phyloP scores from a whole-genome alignment of 1,139 yeast genomes.

The Protomyces gravidus region DNA sequence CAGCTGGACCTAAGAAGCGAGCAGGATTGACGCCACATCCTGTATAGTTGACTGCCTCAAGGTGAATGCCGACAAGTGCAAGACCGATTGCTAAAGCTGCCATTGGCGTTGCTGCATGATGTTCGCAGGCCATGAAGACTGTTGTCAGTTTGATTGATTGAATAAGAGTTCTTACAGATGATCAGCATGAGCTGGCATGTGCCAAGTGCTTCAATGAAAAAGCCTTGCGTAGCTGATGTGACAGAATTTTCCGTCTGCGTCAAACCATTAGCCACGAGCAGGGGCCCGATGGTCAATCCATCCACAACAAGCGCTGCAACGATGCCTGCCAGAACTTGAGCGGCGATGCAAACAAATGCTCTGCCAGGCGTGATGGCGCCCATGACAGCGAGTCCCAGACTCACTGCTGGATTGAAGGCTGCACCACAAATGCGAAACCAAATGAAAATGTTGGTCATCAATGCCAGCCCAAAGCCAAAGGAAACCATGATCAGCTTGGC shows the following conservation, averaged over 20 bases:
- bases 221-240: conserved; percentile 52
- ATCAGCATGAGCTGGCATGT: conserved; percentile 61
- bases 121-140: conserved; percentile 77
- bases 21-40: conserved; percentile 70
- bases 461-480: conserved; percentile 77
- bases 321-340: conserved; percentile 81
- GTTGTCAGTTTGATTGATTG: conserved; percentile 47
- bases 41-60: conserved; percentile 37
- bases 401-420: conserved; percentile 38
- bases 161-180: background rate
- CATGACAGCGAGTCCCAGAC: conserved; percentile 55
- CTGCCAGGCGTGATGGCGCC: conserved; percentile 71
- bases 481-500: conserved; percentile 68
- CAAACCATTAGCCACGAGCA: conserved; percentile 2
- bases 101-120: conserved; percentile 43
- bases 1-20: conserved; percentile 78
- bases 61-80: conserved; percentile 78
- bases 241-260: conserved; percentile 31
- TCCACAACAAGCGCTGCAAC: conserved; percentile 75
- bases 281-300: conserved; percentile 9
- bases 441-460: conserved; percentile 68
- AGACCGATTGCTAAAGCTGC: conserved; percentile 43
- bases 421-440: conserved; percentile 84
- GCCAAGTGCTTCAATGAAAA: conserved; percentile 76
- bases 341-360: conserved; percentile 58